These are phyloP conservation scores for Ehretia macrophylla DNA, from an alignment of 257 asterid genomes.

Conservation along the genomic window DNA sequence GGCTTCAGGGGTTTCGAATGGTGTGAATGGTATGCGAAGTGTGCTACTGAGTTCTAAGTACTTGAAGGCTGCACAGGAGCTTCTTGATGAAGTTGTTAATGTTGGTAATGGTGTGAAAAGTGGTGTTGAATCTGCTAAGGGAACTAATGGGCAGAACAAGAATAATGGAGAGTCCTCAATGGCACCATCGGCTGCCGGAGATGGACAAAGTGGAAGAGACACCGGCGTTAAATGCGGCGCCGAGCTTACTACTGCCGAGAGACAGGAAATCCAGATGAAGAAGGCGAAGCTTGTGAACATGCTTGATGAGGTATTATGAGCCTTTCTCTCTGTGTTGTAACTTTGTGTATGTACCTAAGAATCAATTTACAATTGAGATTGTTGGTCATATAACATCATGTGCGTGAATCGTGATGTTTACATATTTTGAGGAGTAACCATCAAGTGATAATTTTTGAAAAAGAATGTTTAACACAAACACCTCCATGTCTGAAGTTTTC, in stretches of 20 bases:
- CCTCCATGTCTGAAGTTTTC: no score
- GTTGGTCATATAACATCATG: no score
- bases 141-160: slow-evolving; percentile 23
- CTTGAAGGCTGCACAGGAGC: slow-evolving; percentile 83
- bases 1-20: slow-evolving; percentile 68
- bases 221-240: slow-evolving; percentile 39
- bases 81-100: slow-evolving; percentile 90
- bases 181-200: slow-evolving; percentile 19
- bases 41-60: slow-evolving; percentile 66
- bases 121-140: slow-evolving; percentile 26
- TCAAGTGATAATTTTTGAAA: no score
- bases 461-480: no score
- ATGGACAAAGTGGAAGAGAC: slow-evolving; percentile 34
- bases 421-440: no score
- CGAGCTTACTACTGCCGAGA: slow-evolving; percentile 74
- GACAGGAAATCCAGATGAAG: slow-evolving; percentile 96
- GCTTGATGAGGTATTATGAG: slow-evolving; percentile 94
- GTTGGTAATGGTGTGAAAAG: slow-evolving; percentile 61
- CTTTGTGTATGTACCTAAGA: no score
- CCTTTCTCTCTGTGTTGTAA: background rate
- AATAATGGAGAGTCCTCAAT: slow-evolving; percentile 36
- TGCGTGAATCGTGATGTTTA: no score
- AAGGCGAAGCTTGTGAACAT: slow-evolving; percentile 91
- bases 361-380: background rate
- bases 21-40: slow-evolving; percentile 54